Evolutionary conservation across 2,329 filamentous ascomycete genomes (phyloP), one percentile per base, ranked within the genome.

Genomic region (Fusarium sp.): DNA sequence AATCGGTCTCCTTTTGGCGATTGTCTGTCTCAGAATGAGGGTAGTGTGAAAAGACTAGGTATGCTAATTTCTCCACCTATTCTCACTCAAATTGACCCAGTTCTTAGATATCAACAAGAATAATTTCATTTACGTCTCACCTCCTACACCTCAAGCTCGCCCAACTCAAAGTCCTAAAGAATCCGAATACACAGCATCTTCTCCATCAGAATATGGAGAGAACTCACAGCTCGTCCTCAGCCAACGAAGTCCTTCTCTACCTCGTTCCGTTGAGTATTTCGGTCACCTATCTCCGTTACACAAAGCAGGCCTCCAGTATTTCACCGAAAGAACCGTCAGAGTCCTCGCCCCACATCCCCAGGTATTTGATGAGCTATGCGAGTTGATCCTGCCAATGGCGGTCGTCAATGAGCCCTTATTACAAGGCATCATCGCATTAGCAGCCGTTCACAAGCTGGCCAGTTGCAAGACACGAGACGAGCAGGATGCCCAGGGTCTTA

Each of bases 91-190:
- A 30, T 37, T 53, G 9, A 60, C 31, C 1, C 12, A 12, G 0
- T 27, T 28, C 8, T 9, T 23, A 71, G 68, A 70, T 46, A 13
- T 70, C 28, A 70, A 61, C 51, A 60, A 57, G 44, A 62, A 70
- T 44, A 71, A 71, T 56, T 70, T 70, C 47, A 71, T 70, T 12
- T 70, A 70, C 40, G 40, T 70, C 34, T 71, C 68, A 6, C 63
- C 63, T 31, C 48, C 67, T 43, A 37, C 59, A 34, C 15, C 67
- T n/a, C 59, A 44, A 7, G 18, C 68, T 15, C 23, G 30, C 43
- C 41, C 39, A 16, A 44, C 18, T 30, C 31, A 36, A 43, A 7
- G 12, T 1, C 4, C 4, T 40, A 11, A 18, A 41, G 18, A 30
- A 39, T 15, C 43, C 18, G 43, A 39, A 30, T 68, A 46, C 30